Base-by-base conservation (phyloP, 2,329 filamentous ascomycete species). In the Graphiopsis chlorocephala region DNA sequence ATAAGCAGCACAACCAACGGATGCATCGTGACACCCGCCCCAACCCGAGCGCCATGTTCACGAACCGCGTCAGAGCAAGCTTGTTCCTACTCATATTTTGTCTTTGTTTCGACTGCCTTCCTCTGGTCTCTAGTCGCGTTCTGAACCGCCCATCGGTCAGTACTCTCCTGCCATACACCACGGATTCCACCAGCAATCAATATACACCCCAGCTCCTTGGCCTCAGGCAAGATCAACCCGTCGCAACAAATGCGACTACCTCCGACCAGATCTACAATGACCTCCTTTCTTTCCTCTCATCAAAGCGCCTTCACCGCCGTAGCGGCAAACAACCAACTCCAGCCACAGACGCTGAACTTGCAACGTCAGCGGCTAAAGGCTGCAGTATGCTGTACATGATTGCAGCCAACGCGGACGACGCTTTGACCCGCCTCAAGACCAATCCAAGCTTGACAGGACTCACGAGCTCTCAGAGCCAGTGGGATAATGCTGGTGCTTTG, bases 361-460 rank as follows among this genome's bases (percentile, higher is more conserved):
- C 29, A 1, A 8, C 55, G 7, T 59, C 47, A 2, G 53, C 62
- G 1, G 47, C 45, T 0, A 64, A 64, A 53, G 62, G 62, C 20
- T 64, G 62, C 31, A 64, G 47, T 10, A 35, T 64, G 33, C 55
- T 59, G 11, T 64, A 64, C 53, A 64, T 64, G 62, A 31, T 64
- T n/a, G 62, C 62, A 25, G 55, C 62, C 2, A 59, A 38, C 17
- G 33, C 29, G 1, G 62, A 64, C 7, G 42, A 64, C 25, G 62
- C 62, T 25, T 25, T 64, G 31, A 58, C 55, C 5, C 62, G 62
- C 20, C 29, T 64, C 20, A 57, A 64, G 20, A 48, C 53, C 55
- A 53, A 53, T 15, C 55, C 62, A 23, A 53, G 42, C 23, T 28
- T 59, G 25, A 11, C 29, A 20, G 20, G 26, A 4, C 56, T 64